These are phyloP conservation scores for Graphiopsis chlorocephala DNA, from an alignment of 2,329 filamentous ascomycete genomes.

Conservation along the genomic window DNA sequence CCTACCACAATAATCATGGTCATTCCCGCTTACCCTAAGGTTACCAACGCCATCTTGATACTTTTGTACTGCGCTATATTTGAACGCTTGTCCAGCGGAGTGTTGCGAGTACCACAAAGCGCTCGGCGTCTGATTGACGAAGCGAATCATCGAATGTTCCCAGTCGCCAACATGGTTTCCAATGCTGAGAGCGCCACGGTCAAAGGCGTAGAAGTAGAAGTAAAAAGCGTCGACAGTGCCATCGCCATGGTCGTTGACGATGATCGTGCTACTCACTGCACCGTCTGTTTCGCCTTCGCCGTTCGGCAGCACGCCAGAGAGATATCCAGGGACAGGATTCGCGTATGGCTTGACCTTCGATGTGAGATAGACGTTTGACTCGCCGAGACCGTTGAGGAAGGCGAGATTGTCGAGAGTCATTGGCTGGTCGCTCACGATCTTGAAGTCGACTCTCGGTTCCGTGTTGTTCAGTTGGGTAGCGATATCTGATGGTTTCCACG, in stretches of 20 bases:
- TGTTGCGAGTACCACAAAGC: conserved; percentile 65
- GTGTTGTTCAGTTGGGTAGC: conserved; percentile 41
- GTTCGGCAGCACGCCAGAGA: conserved; percentile 55
- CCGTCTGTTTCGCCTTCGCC: conserved; percentile 49
- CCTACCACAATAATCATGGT: background rate
- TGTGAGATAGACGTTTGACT: conserved; percentile 42
- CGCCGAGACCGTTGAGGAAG: conserved; percentile 38
- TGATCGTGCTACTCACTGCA: conserved; percentile 52
- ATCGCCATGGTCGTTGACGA: conserved; percentile 57
- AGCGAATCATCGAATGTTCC: conserved; percentile 68
- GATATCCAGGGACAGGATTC: conserved; percentile 43
- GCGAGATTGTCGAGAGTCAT: conserved; percentile 44
- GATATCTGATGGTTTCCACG: conserved; percentile 46
- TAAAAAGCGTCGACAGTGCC: conserved; percentile 59
- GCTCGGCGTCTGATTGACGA: conserved; percentile 54
- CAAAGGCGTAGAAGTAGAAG: conserved; percentile 61
- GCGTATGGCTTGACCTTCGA: conserved; percentile 34
- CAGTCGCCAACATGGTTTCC: conserved; percentile 59
- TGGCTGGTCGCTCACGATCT: conserved; percentile 32
- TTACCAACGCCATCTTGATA: conserved; percentile 34
- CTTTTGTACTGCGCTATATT: conserved; percentile 56
- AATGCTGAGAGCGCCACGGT: conserved; percentile 48
- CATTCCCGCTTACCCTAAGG: background rate
- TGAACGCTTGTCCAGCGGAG: conserved; percentile 60
- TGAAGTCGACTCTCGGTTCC: conserved; percentile 39